These are phyloP conservation scores for Arabidopsis suecica DNA, from an alignment of 345 rosid species.

Conservation along the genomic window DNA sequence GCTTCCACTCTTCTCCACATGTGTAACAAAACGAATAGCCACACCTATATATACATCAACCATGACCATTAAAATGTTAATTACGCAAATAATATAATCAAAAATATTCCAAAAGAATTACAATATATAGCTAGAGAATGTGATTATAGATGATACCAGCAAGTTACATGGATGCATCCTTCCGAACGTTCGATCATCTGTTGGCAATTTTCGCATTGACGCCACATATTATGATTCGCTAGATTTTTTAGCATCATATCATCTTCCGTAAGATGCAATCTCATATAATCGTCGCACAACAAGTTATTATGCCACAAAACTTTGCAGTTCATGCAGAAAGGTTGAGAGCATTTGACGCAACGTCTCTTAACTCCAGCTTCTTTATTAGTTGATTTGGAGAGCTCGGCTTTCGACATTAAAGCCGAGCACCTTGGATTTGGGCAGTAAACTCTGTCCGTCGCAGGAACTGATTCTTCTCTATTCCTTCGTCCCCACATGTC, in stretches of 20 bases:
- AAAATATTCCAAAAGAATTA: too few species aligned
- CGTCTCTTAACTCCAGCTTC: conserved; percentile 43
- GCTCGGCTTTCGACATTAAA: conserved; percentile 25
- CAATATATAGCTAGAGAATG: too few species aligned
- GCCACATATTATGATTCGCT: not conserved
- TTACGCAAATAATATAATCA: not conserved
- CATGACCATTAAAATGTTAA: conserved; percentile 26
- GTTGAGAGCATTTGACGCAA: too few species aligned
- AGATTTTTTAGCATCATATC: conserved; percentile 32
- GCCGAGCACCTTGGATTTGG: conserved; percentile 13
- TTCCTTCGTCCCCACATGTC: too few species aligned
- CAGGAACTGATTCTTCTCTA: conserved; percentile 63
- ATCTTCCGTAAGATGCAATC: conserved; percentile 47
- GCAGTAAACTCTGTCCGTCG: conserved; percentile 36
- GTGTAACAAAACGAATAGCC: conserved; percentile 49
- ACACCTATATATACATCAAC: not conserved
- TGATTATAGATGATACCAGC: not conserved
- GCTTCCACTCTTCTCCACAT: conserved; percentile 54
- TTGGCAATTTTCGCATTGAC: not conserved
- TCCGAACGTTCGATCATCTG: not conserved
- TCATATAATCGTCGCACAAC: conserved; percentile 52
- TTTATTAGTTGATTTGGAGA: conserved; percentile 35
- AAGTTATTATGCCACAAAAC: conserved; percentile 32
- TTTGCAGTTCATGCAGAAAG: too few species aligned
- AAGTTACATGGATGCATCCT: not conserved